These are phyloP conservation scores for Arachis monticola DNA, from an alignment of 331 rosid genomes.

Conservation along the genomic window DNA sequence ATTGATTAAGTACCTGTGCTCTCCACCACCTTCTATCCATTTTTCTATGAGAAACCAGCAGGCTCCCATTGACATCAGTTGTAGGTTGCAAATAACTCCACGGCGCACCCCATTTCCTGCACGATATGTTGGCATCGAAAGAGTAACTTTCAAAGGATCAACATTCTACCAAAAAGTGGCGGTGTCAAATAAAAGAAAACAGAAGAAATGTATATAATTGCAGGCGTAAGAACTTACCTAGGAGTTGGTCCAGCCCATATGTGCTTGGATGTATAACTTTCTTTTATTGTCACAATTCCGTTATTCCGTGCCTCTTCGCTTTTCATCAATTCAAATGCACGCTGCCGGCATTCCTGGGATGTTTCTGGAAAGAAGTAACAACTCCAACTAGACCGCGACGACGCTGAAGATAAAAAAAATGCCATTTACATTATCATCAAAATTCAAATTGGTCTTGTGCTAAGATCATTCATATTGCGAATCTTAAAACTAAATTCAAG, in stretches of 20 bases:
- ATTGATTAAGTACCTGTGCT: slow-evolving; percentile 57
- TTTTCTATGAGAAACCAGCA: slow-evolving; percentile 77
- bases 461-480: background rate
- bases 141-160: background rate
- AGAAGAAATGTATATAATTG: background rate
- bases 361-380: slow-evolving; percentile 96
- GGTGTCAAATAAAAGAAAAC: too few species aligned
- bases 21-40: slow-evolving; percentile 97
- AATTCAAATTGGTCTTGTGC: background rate
- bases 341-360: slow-evolving; percentile 72
- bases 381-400: slow-evolving; percentile 77
- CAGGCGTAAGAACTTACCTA: slow-evolving; percentile 55
- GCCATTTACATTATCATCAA: background rate
- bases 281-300: slow-evolving; percentile 71
- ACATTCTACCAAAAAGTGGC: slow-evolving; percentile 2
- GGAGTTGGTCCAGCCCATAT: slow-evolving; percentile 88
- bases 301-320: slow-evolving; percentile 64
- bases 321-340: slow-evolving; percentile 68
- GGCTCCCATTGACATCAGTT: slow-evolving; percentile 84
- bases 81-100: slow-evolving; percentile 95
- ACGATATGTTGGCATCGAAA: slow-evolving; percentile 30
- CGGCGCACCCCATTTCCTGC: slow-evolving; percentile 87
- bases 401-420: slow-evolving; percentile 49
- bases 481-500: background rate
- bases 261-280: slow-evolving; percentile 70